Percentiles rank a stretch among this genome's conserved stretches.
Evolutionary conservation across 768 basidiomycete species (phyloP).

Genomic region (Suillus ampliporus): DNA sequence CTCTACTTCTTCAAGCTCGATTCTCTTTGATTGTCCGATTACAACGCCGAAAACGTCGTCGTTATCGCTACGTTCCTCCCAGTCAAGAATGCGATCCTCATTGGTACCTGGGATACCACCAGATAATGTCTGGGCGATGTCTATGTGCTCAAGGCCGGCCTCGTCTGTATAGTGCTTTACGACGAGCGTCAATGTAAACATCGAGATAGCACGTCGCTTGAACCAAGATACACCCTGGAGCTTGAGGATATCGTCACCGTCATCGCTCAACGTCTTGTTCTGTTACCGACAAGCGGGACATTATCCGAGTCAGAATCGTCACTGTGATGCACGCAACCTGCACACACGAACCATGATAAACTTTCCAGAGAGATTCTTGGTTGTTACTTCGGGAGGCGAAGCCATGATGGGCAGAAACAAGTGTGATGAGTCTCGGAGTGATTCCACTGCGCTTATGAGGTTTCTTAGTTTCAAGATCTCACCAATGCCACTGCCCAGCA

Average conservation of each 20-base stretch:
- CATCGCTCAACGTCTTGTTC: slow-evolving; percentile 74
- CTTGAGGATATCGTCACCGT: slow-evolving; percentile 63
- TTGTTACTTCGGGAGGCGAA: slow-evolving; percentile 62
- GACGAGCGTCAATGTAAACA: slow-evolving; percentile 61
- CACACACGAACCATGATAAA: slow-evolving; percentile 61
- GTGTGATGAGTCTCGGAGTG: not conserved
- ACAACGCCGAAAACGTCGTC: slow-evolving; percentile 69
- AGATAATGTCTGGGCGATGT: slow-evolving; percentile 67
- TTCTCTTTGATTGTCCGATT: slow-evolving; percentile 57
- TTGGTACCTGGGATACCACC: slow-evolving; percentile 63
- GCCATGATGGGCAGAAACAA: slow-evolving; percentile 54
- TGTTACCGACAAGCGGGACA: slow-evolving; percentile 29
- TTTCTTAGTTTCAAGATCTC: not conserved
- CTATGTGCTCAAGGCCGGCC: slow-evolving; percentile 64
- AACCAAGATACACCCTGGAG: slow-evolving; percentile 79
- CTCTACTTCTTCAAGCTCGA: slow-evolving; percentile 51
- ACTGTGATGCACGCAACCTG: not conserved
- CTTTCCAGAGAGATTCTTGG: slow-evolving; percentile 64
- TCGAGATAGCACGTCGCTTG: slow-evolving; percentile 63
- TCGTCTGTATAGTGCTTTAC: slow-evolving; percentile 72
- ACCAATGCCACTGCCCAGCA: not conserved
- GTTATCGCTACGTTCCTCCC: slow-evolving; percentile 55
- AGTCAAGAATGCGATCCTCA: slow-evolving; percentile 63
- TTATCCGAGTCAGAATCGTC: slow-evolving; percentile 13
- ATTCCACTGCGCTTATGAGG: not conserved